Conservation (phyloP, 257 asterid species). For the Primulina eburnea region DNA sequence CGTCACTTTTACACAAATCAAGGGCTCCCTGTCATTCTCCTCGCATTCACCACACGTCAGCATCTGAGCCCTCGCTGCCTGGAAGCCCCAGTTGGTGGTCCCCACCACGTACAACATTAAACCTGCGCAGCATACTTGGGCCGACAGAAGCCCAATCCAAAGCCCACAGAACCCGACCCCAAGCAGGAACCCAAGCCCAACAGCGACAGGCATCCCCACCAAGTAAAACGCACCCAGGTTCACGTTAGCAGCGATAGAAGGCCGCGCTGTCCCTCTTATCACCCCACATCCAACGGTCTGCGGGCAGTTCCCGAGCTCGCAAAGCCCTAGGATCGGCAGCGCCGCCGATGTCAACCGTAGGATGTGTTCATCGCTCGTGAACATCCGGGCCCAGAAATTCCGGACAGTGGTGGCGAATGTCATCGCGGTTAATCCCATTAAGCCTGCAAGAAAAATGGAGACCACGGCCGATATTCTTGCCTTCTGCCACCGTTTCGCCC, state of each 20-base stretch:
- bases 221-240: slow-evolving; percentile 77
- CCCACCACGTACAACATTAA: slow-evolving; percentile 77
- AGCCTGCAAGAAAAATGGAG: slow-evolving; percentile 42
- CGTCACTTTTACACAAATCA: slow-evolving; percentile 58
- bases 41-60: slow-evolving; percentile 51
- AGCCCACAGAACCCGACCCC: slow-evolving; percentile 75
- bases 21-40: slow-evolving; percentile 45
- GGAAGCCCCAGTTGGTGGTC: slow-evolving; percentile 67
- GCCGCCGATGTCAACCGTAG: slow-evolving; percentile 59
- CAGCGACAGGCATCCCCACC: slow-evolving; percentile 79
- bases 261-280: slow-evolving; percentile 76
- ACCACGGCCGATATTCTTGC: slow-evolving; percentile 52
- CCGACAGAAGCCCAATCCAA: slow-evolving; percentile 73
- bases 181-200: slow-evolving; percentile 54
- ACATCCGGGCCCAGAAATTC: slow-evolving; percentile 62
- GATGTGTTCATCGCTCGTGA: slow-evolving; percentile 44
- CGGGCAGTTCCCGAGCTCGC: slow-evolving; percentile 90
- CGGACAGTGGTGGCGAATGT: slow-evolving; percentile 43
- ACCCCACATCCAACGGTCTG: slow-evolving; percentile 90
- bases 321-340: slow-evolving; percentile 69
- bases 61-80: slow-evolving; percentile 63
- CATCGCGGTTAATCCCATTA: slow-evolving; percentile 64
- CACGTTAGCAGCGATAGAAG: slow-evolving; percentile 73
- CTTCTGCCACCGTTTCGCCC: slow-evolving; percentile 59
- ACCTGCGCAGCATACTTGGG: slow-evolving; percentile 81